Evolutionary conservation across 768 basidiomycete genomes (phyloP), one percentile per base, ranked within the genome.

Genomic region (Amanita muscaria): DNA sequence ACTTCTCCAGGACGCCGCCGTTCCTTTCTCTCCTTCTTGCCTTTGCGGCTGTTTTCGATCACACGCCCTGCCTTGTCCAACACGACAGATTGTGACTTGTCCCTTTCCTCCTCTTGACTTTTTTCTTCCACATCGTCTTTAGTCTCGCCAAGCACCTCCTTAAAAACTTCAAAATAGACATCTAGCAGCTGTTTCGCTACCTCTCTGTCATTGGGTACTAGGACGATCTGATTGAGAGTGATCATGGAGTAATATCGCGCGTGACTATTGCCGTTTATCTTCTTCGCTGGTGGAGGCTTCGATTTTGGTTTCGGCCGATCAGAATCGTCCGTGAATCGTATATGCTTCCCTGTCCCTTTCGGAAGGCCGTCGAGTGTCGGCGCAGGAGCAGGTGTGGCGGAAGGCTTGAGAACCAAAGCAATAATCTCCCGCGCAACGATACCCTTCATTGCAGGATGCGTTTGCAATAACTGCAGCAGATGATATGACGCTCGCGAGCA

Each of bases 151-250:
- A 98, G 72, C 8, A 96, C 66, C 53, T 89, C 89, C 55, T 81
- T 73, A 69, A 99, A 99, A 57, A 97, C 74, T 66, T 92, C 84
- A 56, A 98, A 99, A 64, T 98, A 97, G 3, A 92, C 73, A 40
- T 91, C 84, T 15, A 97, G 80, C 49, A 97, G 69, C 49, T 78
- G 73, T 36, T 80, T 63, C 11, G 92, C 85, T 8, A 91, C 85
- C 0, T 78, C 77, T 7, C 75, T 69, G 53, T 96, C 92, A 14
- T 59, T 66, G 5, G 75, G 71, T 8, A 71, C 66, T 23, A 97
- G 70, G 31, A 90, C 78, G 47, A 93, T 81, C 63, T 98, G 96
- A 60, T 97, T 97, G 53, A 97, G 81, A 0, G 96, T 96, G 56
- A 96, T 90, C 4, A 85, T 72, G 12, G 89, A 80, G 60, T 97